phyloP scores from a whole-genome alignment of 306 rosid species.

The Cicer pinnatifidum region DNA sequence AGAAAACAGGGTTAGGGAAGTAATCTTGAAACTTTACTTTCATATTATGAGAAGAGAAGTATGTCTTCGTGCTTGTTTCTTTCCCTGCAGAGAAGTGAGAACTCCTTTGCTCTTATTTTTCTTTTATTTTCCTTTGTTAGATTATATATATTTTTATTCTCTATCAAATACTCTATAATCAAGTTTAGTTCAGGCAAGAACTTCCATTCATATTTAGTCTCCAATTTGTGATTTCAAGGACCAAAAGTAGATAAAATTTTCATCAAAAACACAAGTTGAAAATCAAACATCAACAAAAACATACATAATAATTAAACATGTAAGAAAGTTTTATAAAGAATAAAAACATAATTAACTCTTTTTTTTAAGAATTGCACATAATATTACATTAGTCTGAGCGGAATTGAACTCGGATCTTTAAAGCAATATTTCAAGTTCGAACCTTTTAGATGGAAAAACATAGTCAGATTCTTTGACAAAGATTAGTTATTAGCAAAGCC shows the following conservation, averaged over 20 bases:
- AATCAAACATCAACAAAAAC: background rate
- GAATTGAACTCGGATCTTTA: no score
- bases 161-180: background rate
- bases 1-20: conserved; percentile 17
- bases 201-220: background rate
- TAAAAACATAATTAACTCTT: background rate
- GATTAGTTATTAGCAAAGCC: no score
- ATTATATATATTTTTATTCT: conserved; percentile 1
- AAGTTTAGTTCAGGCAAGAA: background rate
- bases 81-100: conserved; percentile 6
- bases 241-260: background rate
- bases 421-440: no score
- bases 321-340: background rate
- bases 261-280: conserved; percentile 5
- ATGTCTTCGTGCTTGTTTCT: conserved; percentile 21
- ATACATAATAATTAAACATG: background rate
- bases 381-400: no score
- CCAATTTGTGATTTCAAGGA: background rate
- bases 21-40: conserved; percentile 25
- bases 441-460: no score
- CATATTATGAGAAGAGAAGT: conserved; percentile 27
- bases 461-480: no score
- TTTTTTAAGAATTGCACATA: background rate
- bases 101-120: conserved; percentile 35
- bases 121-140: background rate